Conservation (phyloP, 306 rosid genomes). For the Comarum palustre region DNA sequence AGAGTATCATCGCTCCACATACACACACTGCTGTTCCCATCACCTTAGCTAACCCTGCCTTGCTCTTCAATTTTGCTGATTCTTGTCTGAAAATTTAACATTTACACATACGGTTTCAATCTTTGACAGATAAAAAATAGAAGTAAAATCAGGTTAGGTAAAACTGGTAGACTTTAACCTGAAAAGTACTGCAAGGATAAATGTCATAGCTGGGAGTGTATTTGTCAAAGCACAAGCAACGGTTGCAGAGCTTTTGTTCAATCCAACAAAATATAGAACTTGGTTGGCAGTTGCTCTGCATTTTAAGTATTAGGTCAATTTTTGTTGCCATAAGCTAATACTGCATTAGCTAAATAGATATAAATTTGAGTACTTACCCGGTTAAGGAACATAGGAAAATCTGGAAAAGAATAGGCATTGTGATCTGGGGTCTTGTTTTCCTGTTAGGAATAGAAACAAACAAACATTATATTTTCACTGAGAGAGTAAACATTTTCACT, state of each 20-base stretch:
- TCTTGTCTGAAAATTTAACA: slow-evolving; percentile 55
- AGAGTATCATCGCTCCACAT: slow-evolving; percentile 67
- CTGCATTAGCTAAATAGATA: neutral
- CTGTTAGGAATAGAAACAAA: slow-evolving; percentile 24
- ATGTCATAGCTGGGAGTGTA: slow-evolving; percentile 86
- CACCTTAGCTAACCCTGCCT: slow-evolving; percentile 47
- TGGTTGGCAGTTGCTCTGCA: slow-evolving; percentile 79
- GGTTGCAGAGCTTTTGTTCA: slow-evolving; percentile 59
- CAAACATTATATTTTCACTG: neutral
- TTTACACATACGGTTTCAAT: neutral
- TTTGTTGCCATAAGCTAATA: neutral
- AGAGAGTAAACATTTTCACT: neutral
- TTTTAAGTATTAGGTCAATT: neutral
- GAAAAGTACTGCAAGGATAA: slow-evolving; percentile 66
- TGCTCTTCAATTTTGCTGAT: slow-evolving; percentile 43
- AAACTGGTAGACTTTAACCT: slow-evolving; percentile 39
- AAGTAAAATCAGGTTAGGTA: too few relatives aligned
- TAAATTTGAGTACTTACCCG: slow-evolving; percentile 46
- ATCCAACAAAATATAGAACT: slow-evolving; percentile 57
- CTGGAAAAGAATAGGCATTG: slow-evolving; percentile 51
- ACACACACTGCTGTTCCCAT: slow-evolving; percentile 67
- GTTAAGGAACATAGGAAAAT: slow-evolving; percentile 62
- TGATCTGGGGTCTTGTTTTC: slow-evolving; percentile 58
- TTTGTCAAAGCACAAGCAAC: slow-evolving; percentile 61
- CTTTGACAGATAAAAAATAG: neutral